Percentiles rank a stretch among this genome's conserved stretches.
These are phyloP conservation scores for Lasiodiplodia theobromae DNA, from an alignment of 2,329 filamentous ascomycete genomes.

Conservation along the genomic window DNA sequence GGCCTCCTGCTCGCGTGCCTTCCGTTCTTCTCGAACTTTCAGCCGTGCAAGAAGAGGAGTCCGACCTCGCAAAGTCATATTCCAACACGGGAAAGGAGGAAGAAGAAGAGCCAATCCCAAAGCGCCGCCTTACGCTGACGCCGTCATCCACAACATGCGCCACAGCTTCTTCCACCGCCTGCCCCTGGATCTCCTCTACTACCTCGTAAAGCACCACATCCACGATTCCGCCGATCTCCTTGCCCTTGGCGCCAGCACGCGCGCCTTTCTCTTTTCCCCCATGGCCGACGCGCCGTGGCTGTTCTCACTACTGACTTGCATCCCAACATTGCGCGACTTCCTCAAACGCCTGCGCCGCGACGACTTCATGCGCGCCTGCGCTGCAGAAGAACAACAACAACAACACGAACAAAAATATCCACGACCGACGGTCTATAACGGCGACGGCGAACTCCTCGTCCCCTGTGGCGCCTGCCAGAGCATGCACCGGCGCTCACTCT, in stretches of 20 bases:
- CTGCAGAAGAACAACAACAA: not conserved
- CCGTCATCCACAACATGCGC: not conserved
- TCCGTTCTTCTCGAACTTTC: too few relatives aligned
- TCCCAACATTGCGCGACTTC: not conserved
- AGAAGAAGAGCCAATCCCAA: too few relatives aligned
- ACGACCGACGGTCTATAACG: too few relatives aligned
- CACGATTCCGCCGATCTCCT: not conserved
- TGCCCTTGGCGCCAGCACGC: not conserved
- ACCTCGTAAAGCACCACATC: conserved; percentile 1
- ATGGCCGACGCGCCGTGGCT: not conserved
- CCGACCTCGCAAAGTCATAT: too few relatives aligned
- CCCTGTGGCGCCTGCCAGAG: not conserved
- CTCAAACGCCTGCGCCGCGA: not conserved
- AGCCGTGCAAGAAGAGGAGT: too few relatives aligned
- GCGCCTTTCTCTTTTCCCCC: not conserved
- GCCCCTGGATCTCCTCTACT: not conserved
- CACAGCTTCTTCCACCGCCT: conserved; percentile 11
- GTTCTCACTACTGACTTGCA: fast-evolving
- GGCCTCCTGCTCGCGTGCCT: too few relatives aligned
- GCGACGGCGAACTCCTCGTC: not conserved
- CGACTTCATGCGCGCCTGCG: not conserved
- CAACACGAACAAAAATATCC: not conserved
- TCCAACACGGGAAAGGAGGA: too few relatives aligned
- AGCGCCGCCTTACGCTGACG: not conserved
- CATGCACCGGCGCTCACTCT: not conserved